A percentile compares a stretch with the other conserved stretches of the same genome.
These are phyloP conservation scores for Murraya paniculata DNA, from an alignment of 345 rosid genomes.

Conservation along the genomic window DNA sequence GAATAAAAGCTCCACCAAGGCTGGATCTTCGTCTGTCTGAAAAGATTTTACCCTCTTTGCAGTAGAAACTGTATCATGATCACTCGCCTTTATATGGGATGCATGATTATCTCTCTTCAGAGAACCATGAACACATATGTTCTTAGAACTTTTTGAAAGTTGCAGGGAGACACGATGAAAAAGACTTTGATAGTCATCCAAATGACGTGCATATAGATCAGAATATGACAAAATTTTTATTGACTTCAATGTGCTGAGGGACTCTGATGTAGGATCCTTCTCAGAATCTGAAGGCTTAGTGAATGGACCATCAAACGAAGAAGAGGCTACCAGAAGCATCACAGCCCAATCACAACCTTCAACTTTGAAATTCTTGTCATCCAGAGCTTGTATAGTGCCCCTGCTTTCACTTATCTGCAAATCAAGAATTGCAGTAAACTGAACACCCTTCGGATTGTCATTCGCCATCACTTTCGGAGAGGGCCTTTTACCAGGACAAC, in stretches of 20 bases:
- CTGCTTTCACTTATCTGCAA: constrained; percentile 55
- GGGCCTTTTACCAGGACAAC: constrained; percentile 66
- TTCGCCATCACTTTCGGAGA: constrained; percentile 35
- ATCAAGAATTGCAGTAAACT: constrained; percentile 65
- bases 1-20: constrained; percentile 72
- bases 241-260: constrained; percentile 34
- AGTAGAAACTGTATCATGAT: constrained; percentile 37
- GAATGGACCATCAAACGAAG: constrained; percentile 90
- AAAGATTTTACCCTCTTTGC: constrained; percentile 76
- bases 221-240: constrained; percentile 50
- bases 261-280: constrained; percentile 58
- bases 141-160: constrained; percentile 52
- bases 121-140: constrained; percentile 12
- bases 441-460: constrained; percentile 58
- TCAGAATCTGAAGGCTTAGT: constrained; percentile 66
- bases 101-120: constrained; percentile 11
- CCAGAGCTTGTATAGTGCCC: constrained; percentile 50
- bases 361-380: constrained; percentile 61
- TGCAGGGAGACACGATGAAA: constrained; percentile 75
- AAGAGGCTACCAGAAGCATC: constrained; percentile 54
- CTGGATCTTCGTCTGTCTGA: constrained; percentile 79
- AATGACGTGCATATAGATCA: constrained; percentile 62
- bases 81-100: constrained; percentile 19
- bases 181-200: constrained; percentile 77
- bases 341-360: constrained; percentile 80